Conservation (phyloP, 306 rosid genomes). For the Lathyrus aphaca region DNA sequence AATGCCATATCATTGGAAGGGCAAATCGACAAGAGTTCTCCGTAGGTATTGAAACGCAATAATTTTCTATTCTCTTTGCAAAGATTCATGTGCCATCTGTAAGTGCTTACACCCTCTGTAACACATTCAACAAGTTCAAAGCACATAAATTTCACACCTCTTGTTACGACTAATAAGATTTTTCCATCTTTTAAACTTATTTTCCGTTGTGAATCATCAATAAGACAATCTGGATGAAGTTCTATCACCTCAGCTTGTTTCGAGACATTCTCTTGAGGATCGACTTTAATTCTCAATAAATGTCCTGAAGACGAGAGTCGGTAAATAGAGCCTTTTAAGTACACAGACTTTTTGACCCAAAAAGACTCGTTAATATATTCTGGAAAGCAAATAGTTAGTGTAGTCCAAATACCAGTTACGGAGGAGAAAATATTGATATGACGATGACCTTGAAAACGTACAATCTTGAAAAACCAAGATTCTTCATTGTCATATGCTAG, state of each 20-base stretch:
- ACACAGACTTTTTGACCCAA: background rate
- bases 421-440: slow-evolving; percentile 9
- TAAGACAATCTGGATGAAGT: background rate
- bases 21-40: background rate
- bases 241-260: background rate
- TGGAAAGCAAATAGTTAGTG: background rate
- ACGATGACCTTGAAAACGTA: background rate
- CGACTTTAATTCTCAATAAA: background rate
- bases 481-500: slow-evolving; percentile 20
- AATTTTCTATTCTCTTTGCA: too few relatives aligned
- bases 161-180: background rate
- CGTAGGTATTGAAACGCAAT: background rate
- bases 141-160: background rate
- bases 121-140: background rate
- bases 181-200: background rate
- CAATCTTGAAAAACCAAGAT: slow-evolving; percentile 17
- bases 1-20: background rate
- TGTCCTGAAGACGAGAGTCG: background rate
- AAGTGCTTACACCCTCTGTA: background rate
- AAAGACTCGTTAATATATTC: background rate
- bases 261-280: background rate
- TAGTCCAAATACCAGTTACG: background rate
- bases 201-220: background rate
- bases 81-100: background rate
- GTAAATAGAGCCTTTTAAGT: background rate